Conservation (phyloP, 176 grass and related monocot genomes). For the Carex parvula region DNA sequence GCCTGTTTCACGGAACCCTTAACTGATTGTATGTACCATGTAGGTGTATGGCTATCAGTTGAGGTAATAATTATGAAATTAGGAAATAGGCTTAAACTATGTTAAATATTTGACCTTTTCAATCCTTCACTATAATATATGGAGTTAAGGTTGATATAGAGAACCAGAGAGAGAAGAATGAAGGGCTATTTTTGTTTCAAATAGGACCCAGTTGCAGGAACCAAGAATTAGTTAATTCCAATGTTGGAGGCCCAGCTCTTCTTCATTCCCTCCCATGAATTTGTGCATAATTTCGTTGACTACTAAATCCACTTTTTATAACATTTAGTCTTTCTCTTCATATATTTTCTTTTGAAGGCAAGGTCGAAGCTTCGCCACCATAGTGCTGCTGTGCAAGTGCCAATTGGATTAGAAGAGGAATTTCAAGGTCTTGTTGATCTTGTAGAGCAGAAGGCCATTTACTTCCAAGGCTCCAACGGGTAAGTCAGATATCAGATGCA, state of each 20-base stretch:
- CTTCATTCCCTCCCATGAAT: neutral
- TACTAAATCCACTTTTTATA: constrained; percentile 3
- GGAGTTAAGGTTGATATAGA: neutral
- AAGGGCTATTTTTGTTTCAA: neutral
- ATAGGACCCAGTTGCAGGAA: neutral
- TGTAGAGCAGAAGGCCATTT: constrained; percentile 78
- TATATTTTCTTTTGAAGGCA: constrained; percentile 45
- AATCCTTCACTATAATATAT: neutral
- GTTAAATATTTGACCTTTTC: no score
- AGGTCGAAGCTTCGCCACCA: constrained; percentile 89
- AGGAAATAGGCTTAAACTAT: neutral
- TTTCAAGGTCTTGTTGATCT: constrained; percentile 97
- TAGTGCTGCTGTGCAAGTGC: constrained; percentile 89
- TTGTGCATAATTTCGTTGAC: neutral
- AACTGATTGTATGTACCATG: neutral
- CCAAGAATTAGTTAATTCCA: neutral
- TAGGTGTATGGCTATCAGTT: neutral
- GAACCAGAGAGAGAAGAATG: neutral
- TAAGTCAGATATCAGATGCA: constrained; percentile 32
- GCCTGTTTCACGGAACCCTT: neutral
- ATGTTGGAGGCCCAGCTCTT: neutral
- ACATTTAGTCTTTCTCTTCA: constrained; percentile 25
- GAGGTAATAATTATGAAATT: neutral
- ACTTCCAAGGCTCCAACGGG: constrained; percentile 88
- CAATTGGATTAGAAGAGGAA: constrained; percentile 96